Evolutionary conservation across 208 protist species (phyloP).

Genomic region (Leptomonas seymouri): DNA sequence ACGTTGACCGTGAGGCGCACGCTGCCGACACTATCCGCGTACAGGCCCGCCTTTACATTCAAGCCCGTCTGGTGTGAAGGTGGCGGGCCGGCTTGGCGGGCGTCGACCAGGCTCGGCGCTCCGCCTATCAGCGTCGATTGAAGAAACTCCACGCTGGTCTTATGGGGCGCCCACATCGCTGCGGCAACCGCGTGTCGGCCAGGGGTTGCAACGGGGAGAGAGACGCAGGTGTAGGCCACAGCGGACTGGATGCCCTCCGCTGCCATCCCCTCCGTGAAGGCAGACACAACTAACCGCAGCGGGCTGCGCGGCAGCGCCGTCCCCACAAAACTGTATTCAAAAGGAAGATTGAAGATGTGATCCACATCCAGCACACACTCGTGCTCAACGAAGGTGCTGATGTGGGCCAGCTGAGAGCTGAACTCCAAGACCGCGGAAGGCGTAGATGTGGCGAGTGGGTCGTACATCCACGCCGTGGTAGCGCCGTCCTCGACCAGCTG

Average conservation of each 20-base stretch:
- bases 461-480: conserved; percentile 1
- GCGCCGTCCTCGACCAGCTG: conserved; percentile 43
- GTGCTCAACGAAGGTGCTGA: conserved; percentile 40
- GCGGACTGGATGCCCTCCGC: conserved; percentile 52
- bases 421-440: conserved; percentile 28
- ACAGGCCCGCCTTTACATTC: conserved; percentile 45
- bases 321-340: conserved; percentile 53
- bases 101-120: conserved; percentile 59
- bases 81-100: conserved; percentile 37
- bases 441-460: conserved; percentile 10
- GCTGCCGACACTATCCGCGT: conserved; percentile 46
- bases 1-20: conserved; percentile 59
- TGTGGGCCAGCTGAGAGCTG: conserved; percentile 64
- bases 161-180: conserved; percentile 61
- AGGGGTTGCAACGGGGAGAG: conserved; percentile 48
- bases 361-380: conserved; percentile 51
- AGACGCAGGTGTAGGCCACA: conserved; percentile 62
- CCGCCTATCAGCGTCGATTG: conserved; percentile 59
- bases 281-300: conserved; percentile 59
- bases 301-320: conserved; percentile 28
- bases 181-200: conserved; percentile 45
- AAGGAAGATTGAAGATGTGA: conserved; percentile 76
- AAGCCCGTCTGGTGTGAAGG: conserved; percentile 36
- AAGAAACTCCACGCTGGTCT: conserved; percentile 67
- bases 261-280: conserved; percentile 54